Evolutionary conservation across 1,284 basidiomycete species (phyloP).

Genomic region (Trametes pubescens): DNA sequence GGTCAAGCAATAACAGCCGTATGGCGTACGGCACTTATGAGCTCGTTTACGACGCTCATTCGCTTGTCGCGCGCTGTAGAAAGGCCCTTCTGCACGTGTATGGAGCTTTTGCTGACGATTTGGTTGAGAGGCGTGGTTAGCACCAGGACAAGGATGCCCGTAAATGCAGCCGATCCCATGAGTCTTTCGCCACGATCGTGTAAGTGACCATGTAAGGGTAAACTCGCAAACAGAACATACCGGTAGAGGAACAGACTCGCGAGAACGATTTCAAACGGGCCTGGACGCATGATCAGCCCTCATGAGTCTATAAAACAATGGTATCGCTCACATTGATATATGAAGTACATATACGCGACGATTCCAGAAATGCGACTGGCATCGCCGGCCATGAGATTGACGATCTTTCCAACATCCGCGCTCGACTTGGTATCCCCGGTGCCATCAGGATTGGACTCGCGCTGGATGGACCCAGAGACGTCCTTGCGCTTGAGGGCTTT

Average conservation of each 20-base stretch:
- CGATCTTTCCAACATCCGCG: constrained; percentile 80
- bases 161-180: constrained; percentile 85
- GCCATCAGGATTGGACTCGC: constrained; percentile 48
- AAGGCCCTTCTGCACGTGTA: constrained; percentile 78
- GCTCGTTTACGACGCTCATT: constrained; percentile 87
- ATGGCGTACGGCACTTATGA: constrained; percentile 69
- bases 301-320: constrained; percentile 61
- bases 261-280: constrained; percentile 84
- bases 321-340: constrained; percentile 76
- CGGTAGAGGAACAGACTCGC: constrained; percentile 82
- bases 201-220: constrained; percentile 7
- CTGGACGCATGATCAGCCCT: constrained; percentile 40
- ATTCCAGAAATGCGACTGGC: constrained; percentile 64
- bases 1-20: neutral
- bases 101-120: constrained; percentile 64
- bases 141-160: constrained; percentile 79
- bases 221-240: constrained; percentile 56
- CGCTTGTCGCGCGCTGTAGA: constrained; percentile 82
- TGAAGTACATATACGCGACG: constrained; percentile 61
- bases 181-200: constrained; percentile 56
- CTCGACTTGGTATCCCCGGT: constrained; percentile 69
- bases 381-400: constrained; percentile 81
- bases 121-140: constrained; percentile 81
- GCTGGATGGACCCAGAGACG: constrained; percentile 74
- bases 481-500: constrained; percentile 90